Base-by-base conservation (phyloP, 345 rosid species). In the Dipteronia sinensis region DNA sequence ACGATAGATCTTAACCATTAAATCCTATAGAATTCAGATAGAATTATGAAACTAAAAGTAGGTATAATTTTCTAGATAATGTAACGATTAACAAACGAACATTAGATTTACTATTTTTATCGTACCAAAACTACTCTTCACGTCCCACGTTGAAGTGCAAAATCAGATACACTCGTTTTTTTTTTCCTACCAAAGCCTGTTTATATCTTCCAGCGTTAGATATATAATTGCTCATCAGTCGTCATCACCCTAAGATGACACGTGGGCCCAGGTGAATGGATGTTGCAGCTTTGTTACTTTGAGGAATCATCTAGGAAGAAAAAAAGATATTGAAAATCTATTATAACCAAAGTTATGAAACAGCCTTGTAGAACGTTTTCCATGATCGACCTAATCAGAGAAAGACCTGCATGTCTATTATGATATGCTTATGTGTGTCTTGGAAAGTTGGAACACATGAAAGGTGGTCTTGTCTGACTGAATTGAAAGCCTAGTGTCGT, bases 391-490 rank as follows among this genome's bases (percentile, higher is more conserved):
- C 6, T 31, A 6, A 34, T 4, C 0, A 34, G 38, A 34, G 6
- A 34, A 4, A 34, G 38, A 34, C 38, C 38, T 34, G 38, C 6
- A 34, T 34, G 38, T 34, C n/a, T n/a, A n/a, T n/a, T 34, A 34
- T 34, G 38, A 34, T 34, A 34, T 34, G 38, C 12, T 34, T 47
- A 17, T 3, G 38, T 34, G 51, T 61, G 77, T 76, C 73, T 19
- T 42, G 11, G 12, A 79, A 79, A 82, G 62, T 62, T 75, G 62
- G 27, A 71, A 66, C 79, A 76, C 71, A 76, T 78, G n/a, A 62
- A 79, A 51, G 9, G 13, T 42, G 66, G 67, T 51, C 65, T 7
- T 71, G 10, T 76, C 64, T 22, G 76, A 13, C 66, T 66, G 23
- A 58, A 56, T n/a, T 10, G 38, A 56, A 72, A 72, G 53, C 66